Evolutionary conservation across 306 rosid genomes (phyloP).

Genomic region (Inga oerstediana): DNA sequence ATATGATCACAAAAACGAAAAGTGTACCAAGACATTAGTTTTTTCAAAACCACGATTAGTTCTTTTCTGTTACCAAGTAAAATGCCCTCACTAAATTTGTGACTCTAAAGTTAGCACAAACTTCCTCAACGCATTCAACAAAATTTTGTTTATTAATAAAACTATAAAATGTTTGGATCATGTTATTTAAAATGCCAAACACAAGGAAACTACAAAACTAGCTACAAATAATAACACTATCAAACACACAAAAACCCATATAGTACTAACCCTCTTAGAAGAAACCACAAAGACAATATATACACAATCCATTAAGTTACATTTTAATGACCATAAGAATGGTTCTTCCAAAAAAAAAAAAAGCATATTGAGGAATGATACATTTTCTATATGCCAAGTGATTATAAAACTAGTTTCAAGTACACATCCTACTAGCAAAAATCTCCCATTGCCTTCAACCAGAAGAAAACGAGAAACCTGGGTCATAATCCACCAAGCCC

Average conservation of each 20-base stretch:
- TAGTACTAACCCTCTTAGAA: neutral
- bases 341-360: neutral
- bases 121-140: too few species aligned
- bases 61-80: too few species aligned
- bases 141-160: too few species aligned
- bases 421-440: conserved; percentile 20
- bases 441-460: neutral
- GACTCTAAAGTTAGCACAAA: too few species aligned
- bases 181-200: too few species aligned
- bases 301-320: neutral
- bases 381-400: neutral
- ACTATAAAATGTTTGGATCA: too few species aligned
- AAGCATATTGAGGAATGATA: neutral
- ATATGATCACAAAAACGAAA: too few species aligned
- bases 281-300: neutral
- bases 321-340: neutral
- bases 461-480: neutral
- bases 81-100: too few species aligned
- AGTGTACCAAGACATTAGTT: too few species aligned
- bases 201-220: neutral
- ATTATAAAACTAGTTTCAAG: conserved; percentile 1
- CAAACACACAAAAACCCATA: neutral
- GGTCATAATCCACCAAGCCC: neutral
- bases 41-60: too few species aligned
- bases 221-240: neutral